phyloP scores from a whole-genome alignment of 257 asterid species.

The Cruciata laevipes region DNA sequence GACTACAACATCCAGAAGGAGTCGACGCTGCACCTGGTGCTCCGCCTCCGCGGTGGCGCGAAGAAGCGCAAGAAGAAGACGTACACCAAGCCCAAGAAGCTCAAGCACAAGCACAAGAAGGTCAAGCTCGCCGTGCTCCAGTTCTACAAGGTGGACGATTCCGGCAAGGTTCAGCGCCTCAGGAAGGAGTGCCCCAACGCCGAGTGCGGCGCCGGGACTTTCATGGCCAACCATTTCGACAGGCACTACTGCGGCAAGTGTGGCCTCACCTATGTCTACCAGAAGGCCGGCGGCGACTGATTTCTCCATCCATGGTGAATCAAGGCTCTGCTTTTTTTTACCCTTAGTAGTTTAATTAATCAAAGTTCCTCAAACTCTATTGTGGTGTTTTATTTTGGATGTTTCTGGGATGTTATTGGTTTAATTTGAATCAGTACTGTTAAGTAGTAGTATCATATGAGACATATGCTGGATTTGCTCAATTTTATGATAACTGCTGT shows the following conservation, averaged over 20 bases:
- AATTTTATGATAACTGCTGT: too few relatives aligned
- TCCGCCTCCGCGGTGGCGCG: not conserved
- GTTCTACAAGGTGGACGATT: not conserved
- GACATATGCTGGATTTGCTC: too few relatives aligned
- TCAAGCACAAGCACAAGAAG: not conserved
- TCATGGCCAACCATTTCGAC: not conserved
- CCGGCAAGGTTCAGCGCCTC: not conserved
- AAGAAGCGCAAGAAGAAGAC: not conserved
- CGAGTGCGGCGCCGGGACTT: not conserved
- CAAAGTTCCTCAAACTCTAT: too few relatives aligned
- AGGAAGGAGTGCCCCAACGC: not conserved
- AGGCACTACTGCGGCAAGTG: not conserved
- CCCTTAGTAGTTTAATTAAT: too few relatives aligned
- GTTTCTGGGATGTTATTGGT: too few relatives aligned
- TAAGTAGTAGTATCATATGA: too few relatives aligned
- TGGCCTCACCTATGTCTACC: not conserved
- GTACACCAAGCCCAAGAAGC: not conserved
- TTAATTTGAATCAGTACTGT: too few relatives aligned
- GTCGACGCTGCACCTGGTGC: not conserved
- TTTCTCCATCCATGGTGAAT: too few relatives aligned
- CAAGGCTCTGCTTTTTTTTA: too few relatives aligned
- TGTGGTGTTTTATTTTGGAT: too few relatives aligned
- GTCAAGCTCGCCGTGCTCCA: not conserved
- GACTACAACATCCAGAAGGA: not conserved
- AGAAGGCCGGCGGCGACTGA: not conserved